Evolutionary conservation across 1,284 basidiomycete species (phyloP), one percentile per base, ranked within the genome.

Genomic region (Rugiboletus extremiorientalis): DNA sequence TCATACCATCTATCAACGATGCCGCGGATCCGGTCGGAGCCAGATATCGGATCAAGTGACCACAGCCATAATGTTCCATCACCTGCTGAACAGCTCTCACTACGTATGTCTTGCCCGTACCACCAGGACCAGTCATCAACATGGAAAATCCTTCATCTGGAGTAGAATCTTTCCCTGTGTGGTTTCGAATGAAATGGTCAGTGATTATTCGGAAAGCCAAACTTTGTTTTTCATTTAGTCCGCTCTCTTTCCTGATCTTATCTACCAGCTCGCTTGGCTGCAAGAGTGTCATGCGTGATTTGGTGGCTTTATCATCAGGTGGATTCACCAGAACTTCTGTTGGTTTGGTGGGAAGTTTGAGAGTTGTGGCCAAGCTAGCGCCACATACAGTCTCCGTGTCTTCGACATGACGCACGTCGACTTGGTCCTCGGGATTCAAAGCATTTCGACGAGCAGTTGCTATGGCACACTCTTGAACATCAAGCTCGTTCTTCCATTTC

Each of bases 21-120:
- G 58, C 58, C 1, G 43, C 56, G 1, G 47, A 51, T 1, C 58
- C 56, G 0, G 48, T 60, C 2, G 47, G 58, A n/a, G 50, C 58
- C 18, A 59, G 10, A 11, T 15, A 58, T 0, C 43, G 20, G 4
- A 59, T 58, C 20, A 59, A 4, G 9, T 59, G 55, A 1, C 50
- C 47, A 43, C 50, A 53, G 0, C 47, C 37, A 22, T 53, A 59
- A 16, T 53, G 38, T 8, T 10, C 11, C 58, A 59, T 59, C 10
- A 59, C 33, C 1, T 0, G 1, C 4, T 58, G 46, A 4, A 59
- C 47, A 0, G 50, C 46, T 0, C 34, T 53, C 2, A 59, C 33
- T 1, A 53, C 33, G 10, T 58, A 20, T 0, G 50, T 58, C 27
- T 58, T 58, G 0, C 58, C 58, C 0, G 50, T 59, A 2, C 58